phyloP scores from a whole-genome alignment of 2,329 filamentous ascomycete genomes.

The Diaporthe citrichinensis region DNA sequence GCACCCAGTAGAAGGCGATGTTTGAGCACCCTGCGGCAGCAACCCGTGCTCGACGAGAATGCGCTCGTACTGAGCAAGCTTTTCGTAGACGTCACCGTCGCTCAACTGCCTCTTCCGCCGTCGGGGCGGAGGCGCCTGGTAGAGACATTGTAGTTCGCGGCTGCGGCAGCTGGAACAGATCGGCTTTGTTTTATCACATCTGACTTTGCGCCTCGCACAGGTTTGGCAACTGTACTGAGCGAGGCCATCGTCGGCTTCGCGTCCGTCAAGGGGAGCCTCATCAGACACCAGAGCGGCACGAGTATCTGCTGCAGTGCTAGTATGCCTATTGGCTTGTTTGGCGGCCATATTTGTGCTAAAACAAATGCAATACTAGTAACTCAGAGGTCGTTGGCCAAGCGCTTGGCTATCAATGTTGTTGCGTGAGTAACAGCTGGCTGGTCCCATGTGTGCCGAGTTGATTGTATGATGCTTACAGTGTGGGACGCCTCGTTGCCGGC shows the following conservation, averaged over 20 bases:
- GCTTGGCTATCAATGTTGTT: not conserved
- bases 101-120: conserved; percentile 54
- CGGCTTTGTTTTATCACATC: conserved; percentile 49
- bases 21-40: conserved; percentile 41
- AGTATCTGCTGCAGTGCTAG: not conserved
- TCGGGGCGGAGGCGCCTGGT: conserved; percentile 55
- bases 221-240: conserved; percentile 46
- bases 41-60: conserved; percentile 54
- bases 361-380: not conserved
- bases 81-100: conserved; percentile 50
- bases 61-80: conserved; percentile 56
- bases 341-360: not conserved
- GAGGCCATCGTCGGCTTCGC: not conserved
- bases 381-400: too few species aligned
- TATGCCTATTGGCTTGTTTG: not conserved
- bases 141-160: conserved; percentile 51
- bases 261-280: not conserved
- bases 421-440: not conserved
- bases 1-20: not conserved
- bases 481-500: not conserved
- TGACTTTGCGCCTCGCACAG: conserved; percentile 50
- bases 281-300: too few species aligned
- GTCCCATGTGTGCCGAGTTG: too few species aligned
- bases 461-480: not conserved
- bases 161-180: not conserved